Evolutionary conservation across 1,284 basidiomycete genomes (phyloP), one percentile per base, ranked within the genome.

Genomic region (Uromyces viciae-fabae): DNA sequence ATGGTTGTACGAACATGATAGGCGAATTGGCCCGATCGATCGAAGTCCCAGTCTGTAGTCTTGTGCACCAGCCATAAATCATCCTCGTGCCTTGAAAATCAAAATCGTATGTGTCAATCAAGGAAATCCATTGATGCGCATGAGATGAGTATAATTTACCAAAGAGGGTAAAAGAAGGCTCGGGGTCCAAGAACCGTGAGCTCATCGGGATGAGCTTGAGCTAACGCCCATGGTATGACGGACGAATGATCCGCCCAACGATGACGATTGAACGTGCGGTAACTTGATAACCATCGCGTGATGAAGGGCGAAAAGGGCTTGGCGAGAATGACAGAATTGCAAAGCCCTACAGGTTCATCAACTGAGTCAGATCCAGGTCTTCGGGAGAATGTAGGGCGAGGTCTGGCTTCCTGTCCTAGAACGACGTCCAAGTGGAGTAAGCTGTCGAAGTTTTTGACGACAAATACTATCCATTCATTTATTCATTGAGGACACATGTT

Each of bases 161-260:
- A 88, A 82, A 88, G 85, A 0, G 88, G 88, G 86, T 87, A 88
- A 83, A 88, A 89, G 83, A 89, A 87, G 0, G 88, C 88, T 46
- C 85, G 83, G 38, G 86, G 84, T 72, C 85, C 85, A 9, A 89
- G 83, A 7, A 88, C 88, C 62, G 88, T 87, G 25, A 88, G 81
- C 71, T 88, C 87, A 8, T 83, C 77, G 0, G 88, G 87, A 83
- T 87, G 83, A 0, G 82, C 73, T 36, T 86, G 83, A 0, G 88
- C 88, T 11, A 88, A 84, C 25, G 83, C 84, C 84, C 84, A 85
- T 1, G 85, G 84, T 22, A 82, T 83, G 28, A 82, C 78, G 3
- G 88, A 87, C n/a, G 85, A 86, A 81, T 87, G 87, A 0, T 82
- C 83, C 0, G 87, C 87, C 87, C 87, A 88, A 8, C 82, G 82